A percentile compares a stretch with the other conserved stretches of the same genome.
Evolutionary conservation across 1,284 basidiomycete genomes (phyloP).

Genomic region (Porodaedalea pini): DNA sequence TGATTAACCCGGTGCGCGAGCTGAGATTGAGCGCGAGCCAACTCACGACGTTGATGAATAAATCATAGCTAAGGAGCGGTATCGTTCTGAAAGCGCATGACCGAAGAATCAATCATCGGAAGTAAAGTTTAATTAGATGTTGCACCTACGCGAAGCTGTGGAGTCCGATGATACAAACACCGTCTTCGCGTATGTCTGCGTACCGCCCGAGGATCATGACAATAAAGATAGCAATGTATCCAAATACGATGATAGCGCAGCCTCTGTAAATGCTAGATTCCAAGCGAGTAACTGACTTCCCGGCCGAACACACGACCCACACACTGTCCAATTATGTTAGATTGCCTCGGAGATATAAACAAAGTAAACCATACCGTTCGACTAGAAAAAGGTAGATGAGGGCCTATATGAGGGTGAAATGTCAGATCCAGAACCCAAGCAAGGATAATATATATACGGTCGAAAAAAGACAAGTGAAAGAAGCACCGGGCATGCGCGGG

Average conservation of each 20-base stretch:
- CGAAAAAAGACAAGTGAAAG: background rate
- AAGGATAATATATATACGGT: background rate
- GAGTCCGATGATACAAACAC: slow-evolving; percentile 45
- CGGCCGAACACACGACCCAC: slow-evolving; percentile 19
- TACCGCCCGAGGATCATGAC: slow-evolving; percentile 38
- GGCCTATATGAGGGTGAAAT: slow-evolving; percentile 2
- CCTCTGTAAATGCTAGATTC: slow-evolving; percentile 36
- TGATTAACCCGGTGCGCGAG: background rate
- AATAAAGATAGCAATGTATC: slow-evolving; percentile 33
- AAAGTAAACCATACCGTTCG: slow-evolving; percentile 9
- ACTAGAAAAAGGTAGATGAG: slow-evolving; percentile 21
- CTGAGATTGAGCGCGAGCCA: slow-evolving; percentile 7
- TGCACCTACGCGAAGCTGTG: slow-evolving; percentile 30
- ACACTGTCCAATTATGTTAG: slow-evolving; percentile 5
- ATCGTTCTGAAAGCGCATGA: slow-evolving; percentile 30
- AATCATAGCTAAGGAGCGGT: slow-evolving; percentile 40
- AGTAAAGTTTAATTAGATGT: background rate
- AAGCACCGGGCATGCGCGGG: background rate
- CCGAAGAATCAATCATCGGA: background rate
- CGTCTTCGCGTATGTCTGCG: slow-evolving; percentile 33
- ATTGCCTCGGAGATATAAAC: background rate
- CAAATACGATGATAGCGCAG: slow-evolving; percentile 30
- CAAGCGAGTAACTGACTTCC: slow-evolving; percentile 16
- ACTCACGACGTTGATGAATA: slow-evolving; percentile 31
- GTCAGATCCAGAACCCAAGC: background rate